Evolutionary conservation across 495 filamentous ascomycete species (phyloP).

Genomic region (Xeromyces bisporus): DNA sequence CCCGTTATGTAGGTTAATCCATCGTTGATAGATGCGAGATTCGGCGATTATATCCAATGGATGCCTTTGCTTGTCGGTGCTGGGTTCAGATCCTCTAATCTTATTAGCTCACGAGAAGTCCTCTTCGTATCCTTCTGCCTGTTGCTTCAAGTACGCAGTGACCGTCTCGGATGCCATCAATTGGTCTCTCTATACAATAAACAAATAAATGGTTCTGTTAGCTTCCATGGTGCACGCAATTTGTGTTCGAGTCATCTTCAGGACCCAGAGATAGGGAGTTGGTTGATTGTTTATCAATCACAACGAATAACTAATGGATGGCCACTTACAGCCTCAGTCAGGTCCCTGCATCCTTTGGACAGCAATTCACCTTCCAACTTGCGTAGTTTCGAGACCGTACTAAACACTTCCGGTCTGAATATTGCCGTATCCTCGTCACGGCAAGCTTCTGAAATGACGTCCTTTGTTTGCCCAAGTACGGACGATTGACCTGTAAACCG

Average conservation of each 20-base stretch:
- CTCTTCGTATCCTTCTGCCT: conserved; percentile 18
- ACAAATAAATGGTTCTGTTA: no score
- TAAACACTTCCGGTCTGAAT: conserved; percentile 22
- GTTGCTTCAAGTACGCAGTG: conserved; percentile 23
- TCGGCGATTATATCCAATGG: no score
- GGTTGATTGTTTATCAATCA: background rate
- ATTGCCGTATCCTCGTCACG: conserved; percentile 12
- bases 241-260: no score
- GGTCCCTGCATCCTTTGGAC: conserved; percentile 29
- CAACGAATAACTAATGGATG: no score
- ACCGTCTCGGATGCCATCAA: conserved; percentile 30
- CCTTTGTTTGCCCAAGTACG: conserved; percentile 29
- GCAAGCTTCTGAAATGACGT: conserved; percentile 16
- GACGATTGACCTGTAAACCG: conserved; percentile 47
- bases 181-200: conserved; percentile 16
- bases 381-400: conserved; percentile 32
- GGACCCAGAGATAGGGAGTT: no score
- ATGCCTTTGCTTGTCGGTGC: no score
- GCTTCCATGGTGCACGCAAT: no score
- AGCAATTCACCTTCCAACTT: conserved; percentile 42
- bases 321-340: conserved; percentile 45
- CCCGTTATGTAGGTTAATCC: no score
- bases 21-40: background rate
- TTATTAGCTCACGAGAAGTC: conserved; percentile 32
- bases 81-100: no score